Percentiles rank a stretch among this genome's conserved stretches.
phyloP scores from a whole-genome alignment of 2,329 filamentous ascomycete genomes.

The Sporothrix pseudoabietina region DNA sequence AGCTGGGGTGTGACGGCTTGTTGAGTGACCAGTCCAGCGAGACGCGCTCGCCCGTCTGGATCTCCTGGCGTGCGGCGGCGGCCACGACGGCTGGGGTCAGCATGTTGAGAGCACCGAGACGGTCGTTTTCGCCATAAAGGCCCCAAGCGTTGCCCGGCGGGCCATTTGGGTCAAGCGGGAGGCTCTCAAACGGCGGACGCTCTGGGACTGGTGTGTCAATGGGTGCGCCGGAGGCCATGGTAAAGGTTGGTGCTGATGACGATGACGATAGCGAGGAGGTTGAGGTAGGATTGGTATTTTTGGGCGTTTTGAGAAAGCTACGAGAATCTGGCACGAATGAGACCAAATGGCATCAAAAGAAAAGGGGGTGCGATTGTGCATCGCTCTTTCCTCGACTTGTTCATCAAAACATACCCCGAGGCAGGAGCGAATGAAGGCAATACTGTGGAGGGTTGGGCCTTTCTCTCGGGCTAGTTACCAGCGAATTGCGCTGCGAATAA shows the following conservation, averaged over 20 bases:
- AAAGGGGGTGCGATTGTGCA: not conserved
- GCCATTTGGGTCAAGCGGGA: slow-evolving; percentile 35
- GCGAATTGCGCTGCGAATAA: not conserved
- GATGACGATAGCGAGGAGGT: not conserved
- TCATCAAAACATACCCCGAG: not conserved
- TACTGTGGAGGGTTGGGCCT: not conserved
- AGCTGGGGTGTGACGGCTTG: slow-evolving; percentile 47
- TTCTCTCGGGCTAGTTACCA: not conserved
- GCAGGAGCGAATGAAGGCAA: not conserved
- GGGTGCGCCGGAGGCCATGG: not conserved
- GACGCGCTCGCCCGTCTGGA: slow-evolving; percentile 58
- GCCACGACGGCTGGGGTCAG: slow-evolving; percentile 34
- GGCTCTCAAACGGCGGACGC: slow-evolving; percentile 34
- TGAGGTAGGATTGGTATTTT: not conserved
- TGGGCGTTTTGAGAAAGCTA: not conserved
- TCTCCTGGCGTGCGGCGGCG: slow-evolving; percentile 48
- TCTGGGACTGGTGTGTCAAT: slow-evolving; percentile 42
- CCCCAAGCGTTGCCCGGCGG: slow-evolving; percentile 48
- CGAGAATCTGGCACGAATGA: not conserved
- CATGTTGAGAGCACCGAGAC: slow-evolving; percentile 41
- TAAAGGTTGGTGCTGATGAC: not conserved
- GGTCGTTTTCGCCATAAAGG: slow-evolving; percentile 50
- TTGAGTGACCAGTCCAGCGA: slow-evolving; percentile 64
- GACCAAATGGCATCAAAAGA: not conserved
- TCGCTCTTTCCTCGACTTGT: not conserved